These are phyloP conservation scores for Yamadazyma siamensis DNA, from an alignment of 1,139 yeast genomes.

Conservation along the genomic window DNA sequence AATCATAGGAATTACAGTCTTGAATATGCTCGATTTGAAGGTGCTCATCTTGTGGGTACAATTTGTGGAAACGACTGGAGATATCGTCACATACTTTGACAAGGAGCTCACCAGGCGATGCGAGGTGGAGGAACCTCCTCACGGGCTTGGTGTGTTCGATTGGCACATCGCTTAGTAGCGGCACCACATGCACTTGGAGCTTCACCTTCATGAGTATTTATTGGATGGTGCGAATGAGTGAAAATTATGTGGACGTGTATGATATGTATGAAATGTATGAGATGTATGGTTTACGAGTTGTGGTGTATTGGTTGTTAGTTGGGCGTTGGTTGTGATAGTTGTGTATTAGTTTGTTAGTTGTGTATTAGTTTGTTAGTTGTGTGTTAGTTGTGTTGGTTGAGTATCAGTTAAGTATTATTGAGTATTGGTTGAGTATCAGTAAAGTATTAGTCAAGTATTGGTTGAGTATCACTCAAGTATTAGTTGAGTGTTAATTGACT, in stretches of 20 bases:
- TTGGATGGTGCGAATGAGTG: neutral
- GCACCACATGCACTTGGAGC: constrained; percentile 41
- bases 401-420: too few species aligned
- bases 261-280: too few species aligned
- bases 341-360: too few species aligned
- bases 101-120: constrained; percentile 44
- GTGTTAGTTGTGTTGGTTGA: too few species aligned
- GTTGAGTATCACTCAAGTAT: too few species aligned
- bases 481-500: too few species aligned
- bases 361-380: too few species aligned
- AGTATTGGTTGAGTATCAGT: neutral
- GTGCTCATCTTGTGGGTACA: constrained; percentile 60
- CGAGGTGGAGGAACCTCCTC: constrained; percentile 61
- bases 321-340: too few species aligned
- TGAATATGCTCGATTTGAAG: constrained; percentile 56
- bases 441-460: too few species aligned
- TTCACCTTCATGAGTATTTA: constrained; percentile 25
- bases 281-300: too few species aligned
- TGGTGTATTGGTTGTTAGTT: too few species aligned
- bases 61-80: constrained; percentile 46
- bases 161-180: constrained; percentile 15
- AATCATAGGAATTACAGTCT: constrained; percentile 63
- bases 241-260: too few species aligned
- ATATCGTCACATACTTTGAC: constrained; percentile 50
- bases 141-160: constrained; percentile 16